Conservation (phyloP, 164 flowering plant species). For the Chimonanthus salicifolius region DNA sequence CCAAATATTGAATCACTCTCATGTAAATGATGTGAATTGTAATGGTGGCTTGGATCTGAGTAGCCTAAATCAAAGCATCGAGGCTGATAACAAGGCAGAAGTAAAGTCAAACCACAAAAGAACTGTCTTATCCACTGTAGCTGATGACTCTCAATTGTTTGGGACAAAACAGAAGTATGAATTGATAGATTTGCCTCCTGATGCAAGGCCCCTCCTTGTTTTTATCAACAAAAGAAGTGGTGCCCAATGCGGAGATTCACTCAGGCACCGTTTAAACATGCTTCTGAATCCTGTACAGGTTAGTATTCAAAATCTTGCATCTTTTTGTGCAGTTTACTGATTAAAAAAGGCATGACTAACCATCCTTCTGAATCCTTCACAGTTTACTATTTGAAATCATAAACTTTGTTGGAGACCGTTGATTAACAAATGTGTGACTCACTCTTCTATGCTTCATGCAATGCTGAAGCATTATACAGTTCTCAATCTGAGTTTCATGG, state of each 20-base stretch:
- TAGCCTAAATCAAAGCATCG: slow-evolving; percentile 23
- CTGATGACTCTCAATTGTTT: slow-evolving; percentile 46
- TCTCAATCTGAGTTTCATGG: background rate
- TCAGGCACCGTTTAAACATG: slow-evolving; percentile 68
- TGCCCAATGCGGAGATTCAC: slow-evolving; percentile 83
- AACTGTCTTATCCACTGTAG: slow-evolving; percentile 38
- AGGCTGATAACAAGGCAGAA: slow-evolving; percentile 36
- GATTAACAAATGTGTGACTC: background rate
- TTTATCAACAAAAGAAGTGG: slow-evolving; percentile 97
- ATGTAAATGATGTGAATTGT: slow-evolving; percentile 34
- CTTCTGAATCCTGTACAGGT: slow-evolving; percentile 98
- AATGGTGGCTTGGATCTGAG: slow-evolving; percentile 35
- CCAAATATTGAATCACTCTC: slow-evolving; percentile 37
- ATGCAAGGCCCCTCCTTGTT: slow-evolving; percentile 86
- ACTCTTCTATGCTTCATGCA: background rate
- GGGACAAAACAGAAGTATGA: slow-evolving; percentile 59
- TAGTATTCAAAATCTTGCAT: slow-evolving; percentile 4
- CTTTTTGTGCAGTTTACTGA: background rate
- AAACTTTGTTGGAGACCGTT: background rate
- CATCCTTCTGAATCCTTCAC: slow-evolving; percentile 66
- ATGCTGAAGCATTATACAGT: background rate
- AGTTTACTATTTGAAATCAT: slow-evolving; percentile 40
- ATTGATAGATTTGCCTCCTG: slow-evolving; percentile 74
- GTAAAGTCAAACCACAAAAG: slow-evolving; percentile 34
- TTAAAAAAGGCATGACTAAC: background rate